A percentile compares a stretch with the other conserved stretches of the same genome.
Evolutionary conservation across 306 rosid genomes (phyloP).

Genomic region (Casuarina equisetifolia): DNA sequence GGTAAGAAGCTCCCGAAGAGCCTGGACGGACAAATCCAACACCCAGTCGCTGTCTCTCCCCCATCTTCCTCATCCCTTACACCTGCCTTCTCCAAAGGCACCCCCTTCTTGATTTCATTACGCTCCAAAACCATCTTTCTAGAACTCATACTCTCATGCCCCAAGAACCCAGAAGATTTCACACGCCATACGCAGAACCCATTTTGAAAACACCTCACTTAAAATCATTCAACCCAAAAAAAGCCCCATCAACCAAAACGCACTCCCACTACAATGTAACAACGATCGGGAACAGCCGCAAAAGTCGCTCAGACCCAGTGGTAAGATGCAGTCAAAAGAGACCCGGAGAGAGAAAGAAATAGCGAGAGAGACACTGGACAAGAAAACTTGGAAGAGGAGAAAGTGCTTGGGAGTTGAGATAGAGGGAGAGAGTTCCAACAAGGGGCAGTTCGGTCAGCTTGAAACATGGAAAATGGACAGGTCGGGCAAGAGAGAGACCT

Average conservation of each 20-base stretch:
- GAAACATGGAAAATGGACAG: slow-evolving; percentile 41
- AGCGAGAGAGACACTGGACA: slow-evolving; percentile 9
- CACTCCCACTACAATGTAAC: slow-evolving; percentile 12
- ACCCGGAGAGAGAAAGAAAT: slow-evolving; percentile 8
- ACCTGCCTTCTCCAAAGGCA: slow-evolving; percentile 64
- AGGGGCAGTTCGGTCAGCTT: slow-evolving; percentile 49
- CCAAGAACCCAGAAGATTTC: slow-evolving; percentile 18
- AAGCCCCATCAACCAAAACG: neutral
- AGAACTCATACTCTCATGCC: slow-evolving; percentile 10
- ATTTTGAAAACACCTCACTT: slow-evolving; percentile 11
- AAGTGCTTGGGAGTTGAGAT: slow-evolving; percentile 40
- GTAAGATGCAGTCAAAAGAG: slow-evolving; percentile 33
- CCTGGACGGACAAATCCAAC: slow-evolving; percentile 57
- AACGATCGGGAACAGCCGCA: slow-evolving; percentile 14
- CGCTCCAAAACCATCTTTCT: slow-evolving; percentile 67
- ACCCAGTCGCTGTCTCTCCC: slow-evolving; percentile 51
- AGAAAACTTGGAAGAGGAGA: slow-evolving; percentile 22
- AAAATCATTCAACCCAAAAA: slow-evolving; percentile 9
- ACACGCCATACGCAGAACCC: slow-evolving; percentile 22
- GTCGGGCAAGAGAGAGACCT: slow-evolving; percentile 52
- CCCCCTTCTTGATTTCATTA: slow-evolving; percentile 61
- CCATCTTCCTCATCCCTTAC: slow-evolving; percentile 45
- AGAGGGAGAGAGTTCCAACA: slow-evolving; percentile 40
- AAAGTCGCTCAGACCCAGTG: slow-evolving; percentile 28
- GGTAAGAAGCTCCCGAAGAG: slow-evolving; percentile 66